Evolutionary conservation across 2,329 filamentous ascomycete species (phyloP).

Genomic region (Stemphylium vesicarium): DNA sequence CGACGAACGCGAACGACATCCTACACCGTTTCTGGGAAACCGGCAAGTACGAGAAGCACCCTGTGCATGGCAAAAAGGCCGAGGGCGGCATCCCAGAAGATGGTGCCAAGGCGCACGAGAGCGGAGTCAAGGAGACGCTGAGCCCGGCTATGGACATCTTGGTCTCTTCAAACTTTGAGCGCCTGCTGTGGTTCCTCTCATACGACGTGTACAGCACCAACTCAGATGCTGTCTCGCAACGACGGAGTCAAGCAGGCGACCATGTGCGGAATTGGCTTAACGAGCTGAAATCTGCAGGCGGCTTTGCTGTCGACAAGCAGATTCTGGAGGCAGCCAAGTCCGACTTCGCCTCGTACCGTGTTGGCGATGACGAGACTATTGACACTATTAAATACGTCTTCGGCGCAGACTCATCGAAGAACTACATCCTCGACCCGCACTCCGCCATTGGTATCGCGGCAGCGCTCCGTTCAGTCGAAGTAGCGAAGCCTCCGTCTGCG

Average conservation of each 20-base stretch:
- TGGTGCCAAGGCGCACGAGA: conserved; percentile 66
- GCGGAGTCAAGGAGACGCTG: conserved; percentile 87
- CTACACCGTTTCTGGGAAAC: conserved; percentile 93
- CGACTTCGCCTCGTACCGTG: conserved; percentile 81
- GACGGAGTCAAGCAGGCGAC: conserved; percentile 65
- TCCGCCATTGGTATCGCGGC: conserved; percentile 85
- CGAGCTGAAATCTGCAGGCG: conserved; percentile 79
- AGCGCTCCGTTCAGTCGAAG: conserved; percentile 69
- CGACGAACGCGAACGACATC: conserved; percentile 98
- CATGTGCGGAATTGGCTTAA: conserved; percentile 80
- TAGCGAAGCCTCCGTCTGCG: conserved; percentile 55
- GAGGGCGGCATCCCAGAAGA: conserved; percentile 62
- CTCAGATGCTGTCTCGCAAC: conserved; percentile 50
- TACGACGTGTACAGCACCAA: conserved; percentile 58
- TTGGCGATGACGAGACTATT: conserved; percentile 61
- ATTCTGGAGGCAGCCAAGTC: conserved; percentile 73
- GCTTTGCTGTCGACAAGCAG: conserved; percentile 79
- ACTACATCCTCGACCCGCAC: conserved; percentile 91
- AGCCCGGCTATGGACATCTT: conserved; percentile 98
- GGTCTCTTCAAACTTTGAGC: conserved; percentile 95
- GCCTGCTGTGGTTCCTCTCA: conserved; percentile 90
- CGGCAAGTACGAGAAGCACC: conserved; percentile 86
- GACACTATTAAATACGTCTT: conserved; percentile 56
- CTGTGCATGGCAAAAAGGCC: conserved; percentile 63
- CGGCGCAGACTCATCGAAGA: conserved; percentile 55